These are phyloP conservation scores for Xanthoconium stramineum DNA, from an alignment of 768 basidiomycete species.

Conservation along the genomic window DNA sequence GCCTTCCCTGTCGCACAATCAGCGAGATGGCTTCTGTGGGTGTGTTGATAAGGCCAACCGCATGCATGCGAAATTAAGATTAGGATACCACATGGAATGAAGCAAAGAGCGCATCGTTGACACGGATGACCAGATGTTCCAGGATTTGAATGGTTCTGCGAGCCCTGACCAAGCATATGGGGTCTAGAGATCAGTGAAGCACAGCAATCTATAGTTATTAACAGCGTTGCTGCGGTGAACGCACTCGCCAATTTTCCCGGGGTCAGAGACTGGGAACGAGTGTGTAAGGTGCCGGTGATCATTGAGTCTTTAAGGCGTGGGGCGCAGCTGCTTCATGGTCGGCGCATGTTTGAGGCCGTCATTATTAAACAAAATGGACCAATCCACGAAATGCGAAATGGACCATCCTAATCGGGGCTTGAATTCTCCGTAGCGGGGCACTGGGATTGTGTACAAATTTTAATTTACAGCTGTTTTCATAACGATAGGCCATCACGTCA, in stretches of 20 bases:
- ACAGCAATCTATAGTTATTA: constrained; percentile 9
- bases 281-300: not conserved
- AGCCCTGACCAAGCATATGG: constrained; percentile 7
- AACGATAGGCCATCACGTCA: no score
- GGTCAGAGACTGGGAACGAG: constrained; percentile 24
- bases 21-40: constrained; percentile 15
- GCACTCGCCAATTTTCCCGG: constrained; percentile 8
- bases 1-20: constrained; percentile 52
- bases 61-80: constrained; percentile 12
- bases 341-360: constrained; percentile 10
- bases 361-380: constrained; percentile 20
- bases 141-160: constrained; percentile 4
- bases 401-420: no score
- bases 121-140: constrained; percentile 9
- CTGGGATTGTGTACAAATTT: no score
- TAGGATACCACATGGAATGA: constrained; percentile 9
- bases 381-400: constrained; percentile 21
- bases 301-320: constrained; percentile 3
- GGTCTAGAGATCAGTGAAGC: constrained; percentile 13
- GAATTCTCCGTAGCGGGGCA: no score
- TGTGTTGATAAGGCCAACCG: constrained; percentile 7
- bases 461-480: no score
- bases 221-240: constrained; percentile 18
- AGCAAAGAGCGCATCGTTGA: constrained; percentile 3
- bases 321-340: constrained; percentile 3